Base-by-base conservation (phyloP, 2,329 filamentous ascomycete species). In the Pseudogymnoascus sp. region DNA sequence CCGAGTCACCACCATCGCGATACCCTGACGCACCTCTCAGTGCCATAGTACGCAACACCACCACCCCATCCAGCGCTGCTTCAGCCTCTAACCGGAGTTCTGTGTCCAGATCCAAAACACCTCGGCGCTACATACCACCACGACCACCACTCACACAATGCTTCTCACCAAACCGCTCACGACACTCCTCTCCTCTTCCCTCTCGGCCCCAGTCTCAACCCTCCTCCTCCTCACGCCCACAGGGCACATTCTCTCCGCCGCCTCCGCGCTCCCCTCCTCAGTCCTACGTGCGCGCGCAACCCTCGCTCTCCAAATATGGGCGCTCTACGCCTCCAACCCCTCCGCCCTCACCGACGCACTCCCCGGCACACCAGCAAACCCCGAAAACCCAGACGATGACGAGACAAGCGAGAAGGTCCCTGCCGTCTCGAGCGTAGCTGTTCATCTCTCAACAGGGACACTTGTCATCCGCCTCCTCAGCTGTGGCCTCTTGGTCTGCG, bases 101-200 rank as follows among this genome's bases (percentile, higher is more conserved):
- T 33, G 42, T 44, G 60, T 47, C 37, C 37, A 62, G 42, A n/a
- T 33, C 42, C 37, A 21, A 31, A 63, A 63, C 62, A 50, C 61
- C 62, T 62, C 61, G 56, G 50, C 63, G 21, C 16, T 33, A 62
- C 50, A 69, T 67, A 66, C 65, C 71, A 8, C 65, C 69, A 65
- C 16, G 10, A 70, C 66, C 11, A 50, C 59, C 23, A 31, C 60
- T 11, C 21, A 38, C 16, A 50, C 11, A 23, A 73, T 74, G 71
- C 79, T 91, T 75, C 79, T 91, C 65, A 86, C 82, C 37, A 87
- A 86, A 73, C 83, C 83, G 65, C 80, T 88, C 67, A 85, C 84
- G 28, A 76, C 80, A 64, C 87, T 87, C 73, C 82, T 88, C 56
- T 78, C 80, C 70, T 75, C 80, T 65, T 83, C 85, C 72, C 81